A percentile compares a stretch with the other conserved stretches of the same genome.
phyloP scores from a whole-genome alignment of 495 filamentous ascomycete genomes.

The Aspergillus nidulans region DNA sequence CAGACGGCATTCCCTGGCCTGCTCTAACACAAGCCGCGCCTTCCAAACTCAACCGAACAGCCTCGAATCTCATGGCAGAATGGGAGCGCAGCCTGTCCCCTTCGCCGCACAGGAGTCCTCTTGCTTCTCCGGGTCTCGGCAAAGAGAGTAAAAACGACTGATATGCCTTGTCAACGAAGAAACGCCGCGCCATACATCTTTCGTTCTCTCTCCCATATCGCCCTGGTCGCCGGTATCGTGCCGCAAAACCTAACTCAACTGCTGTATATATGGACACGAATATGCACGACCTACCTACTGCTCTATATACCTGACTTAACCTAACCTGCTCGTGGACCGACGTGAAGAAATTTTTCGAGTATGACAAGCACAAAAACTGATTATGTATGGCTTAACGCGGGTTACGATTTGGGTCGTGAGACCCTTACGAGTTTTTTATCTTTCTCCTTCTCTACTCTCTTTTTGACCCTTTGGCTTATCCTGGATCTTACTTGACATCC shows the following conservation, averaged over 20 bases:
- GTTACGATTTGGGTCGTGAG: constrained; percentile 26
- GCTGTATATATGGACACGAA: constrained; percentile 27
- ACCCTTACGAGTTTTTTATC: background rate
- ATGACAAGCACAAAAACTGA: constrained; percentile 15
- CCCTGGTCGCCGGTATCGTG: too few relatives aligned
- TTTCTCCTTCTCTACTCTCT: background rate
- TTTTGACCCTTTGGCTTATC: background rate
- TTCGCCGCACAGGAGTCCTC: constrained; percentile 25
- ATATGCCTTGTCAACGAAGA: background rate
- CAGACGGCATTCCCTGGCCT: constrained; percentile 64
- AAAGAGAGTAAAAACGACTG: constrained; percentile 40
- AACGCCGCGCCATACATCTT: background rate
- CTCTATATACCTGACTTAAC: background rate
- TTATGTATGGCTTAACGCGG: constrained; percentile 34
- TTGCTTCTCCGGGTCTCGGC: constrained; percentile 16
- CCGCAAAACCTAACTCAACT: constrained; percentile 1
- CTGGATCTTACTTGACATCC: background rate
- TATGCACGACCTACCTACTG: constrained; percentile 19
- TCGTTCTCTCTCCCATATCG: background rate
- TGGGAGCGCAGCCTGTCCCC: constrained; percentile 59
- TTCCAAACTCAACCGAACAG: constrained; percentile 63
- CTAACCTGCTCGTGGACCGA: constrained; percentile 1
- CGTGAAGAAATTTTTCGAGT: constrained; percentile 10
- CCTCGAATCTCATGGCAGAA: constrained; percentile 69
- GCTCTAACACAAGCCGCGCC: constrained; percentile 61